A percentile compares a stretch with the other conserved stretches of the same genome.
Evolutionary conservation across 176 grass and related monocot species (phyloP).

Genomic region (Puya raimondii): DNA sequence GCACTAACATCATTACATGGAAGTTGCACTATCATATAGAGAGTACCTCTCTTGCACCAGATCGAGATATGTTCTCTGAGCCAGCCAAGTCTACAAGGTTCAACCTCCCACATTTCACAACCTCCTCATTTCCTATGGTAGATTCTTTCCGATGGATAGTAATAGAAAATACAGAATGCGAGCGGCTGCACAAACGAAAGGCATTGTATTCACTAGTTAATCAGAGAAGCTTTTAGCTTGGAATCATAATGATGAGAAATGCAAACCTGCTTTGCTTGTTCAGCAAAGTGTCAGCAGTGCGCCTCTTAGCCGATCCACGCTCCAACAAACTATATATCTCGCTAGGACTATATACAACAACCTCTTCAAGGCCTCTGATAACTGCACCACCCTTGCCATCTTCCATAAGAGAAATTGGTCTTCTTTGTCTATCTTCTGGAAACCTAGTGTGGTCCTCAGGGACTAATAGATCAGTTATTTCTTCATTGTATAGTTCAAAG

Average conservation of each 20-base stretch:
- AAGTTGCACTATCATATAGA: background rate
- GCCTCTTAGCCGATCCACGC: conserved; percentile 63
- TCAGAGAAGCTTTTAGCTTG: conserved; percentile 9
- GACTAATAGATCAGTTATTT: conserved; percentile 70
- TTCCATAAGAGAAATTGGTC: conserved; percentile 62
- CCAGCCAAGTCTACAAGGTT: conserved; percentile 95
- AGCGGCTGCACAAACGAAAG: conserved; percentile 55
- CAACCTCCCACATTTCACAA: conserved; percentile 71
- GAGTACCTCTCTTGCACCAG: conserved; percentile 78
- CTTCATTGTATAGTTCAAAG: conserved; percentile 87
- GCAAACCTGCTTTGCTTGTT: conserved; percentile 95
- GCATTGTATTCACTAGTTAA: conserved; percentile 7
- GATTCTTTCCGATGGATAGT: conserved; percentile 76
- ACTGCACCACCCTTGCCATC: conserved; percentile 73
- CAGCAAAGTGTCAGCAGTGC: conserved; percentile 53
- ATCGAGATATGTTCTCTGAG: conserved; percentile 77
- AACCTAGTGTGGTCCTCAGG: conserved; percentile 50
- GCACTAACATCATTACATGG: too few species aligned
- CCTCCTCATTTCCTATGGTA: conserved; percentile 46
- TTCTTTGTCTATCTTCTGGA: conserved; percentile 60
- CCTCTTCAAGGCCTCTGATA: conserved; percentile 80
- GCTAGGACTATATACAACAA: conserved; percentile 55
- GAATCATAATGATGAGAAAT: conserved; percentile 12
- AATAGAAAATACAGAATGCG: conserved; percentile 81
- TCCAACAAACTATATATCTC: conserved; percentile 68